Conservation (phyloP, 306 rosid species). For the Malus sylvestris region DNA sequence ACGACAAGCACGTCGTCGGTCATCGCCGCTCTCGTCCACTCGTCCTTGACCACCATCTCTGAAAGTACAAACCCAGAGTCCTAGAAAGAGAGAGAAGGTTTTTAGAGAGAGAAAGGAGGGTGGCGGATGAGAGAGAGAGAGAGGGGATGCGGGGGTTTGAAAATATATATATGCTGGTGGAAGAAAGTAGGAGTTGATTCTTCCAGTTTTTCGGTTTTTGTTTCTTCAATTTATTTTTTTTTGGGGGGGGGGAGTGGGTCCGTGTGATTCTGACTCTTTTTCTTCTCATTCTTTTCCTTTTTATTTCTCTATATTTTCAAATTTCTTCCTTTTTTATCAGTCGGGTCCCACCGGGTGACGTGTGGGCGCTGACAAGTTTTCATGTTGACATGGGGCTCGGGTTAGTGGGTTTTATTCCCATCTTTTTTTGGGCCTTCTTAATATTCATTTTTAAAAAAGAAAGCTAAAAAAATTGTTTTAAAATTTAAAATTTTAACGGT, state of each 20-base stretch:
- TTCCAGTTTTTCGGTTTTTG: slow-evolving; percentile 36
- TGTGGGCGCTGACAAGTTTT: not conserved
- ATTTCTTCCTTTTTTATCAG: not conserved
- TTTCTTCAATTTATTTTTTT: not conserved
- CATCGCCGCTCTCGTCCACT: slow-evolving; percentile 70
- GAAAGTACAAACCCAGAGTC: not conserved
- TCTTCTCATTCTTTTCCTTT: not conserved
- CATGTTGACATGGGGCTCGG: not conserved
- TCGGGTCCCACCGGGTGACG: not conserved
- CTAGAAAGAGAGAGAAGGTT: slow-evolving; percentile 3
- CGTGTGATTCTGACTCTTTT: slow-evolving; percentile 16
- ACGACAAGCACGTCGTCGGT: slow-evolving; percentile 58
- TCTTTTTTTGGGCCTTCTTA: not conserved
- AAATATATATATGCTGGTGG: slow-evolving; percentile 26
- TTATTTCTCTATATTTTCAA: not conserved
- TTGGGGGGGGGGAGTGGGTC: slow-evolving; percentile 18
- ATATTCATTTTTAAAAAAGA: not conserved
- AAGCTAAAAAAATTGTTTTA: too few relatives aligned
- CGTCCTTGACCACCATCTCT: slow-evolving; percentile 35
- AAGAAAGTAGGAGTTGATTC: slow-evolving; percentile 40
- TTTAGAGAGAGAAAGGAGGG: slow-evolving; percentile 18
- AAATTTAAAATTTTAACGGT: too few relatives aligned
- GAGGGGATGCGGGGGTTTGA: slow-evolving; percentile 5
- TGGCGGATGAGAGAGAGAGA: slow-evolving; percentile 29
- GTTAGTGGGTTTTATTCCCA: not conserved